Evolutionary conservation across 1,284 basidiomycete genomes (phyloP).

Genomic region (Trichosporon faecale): DNA sequence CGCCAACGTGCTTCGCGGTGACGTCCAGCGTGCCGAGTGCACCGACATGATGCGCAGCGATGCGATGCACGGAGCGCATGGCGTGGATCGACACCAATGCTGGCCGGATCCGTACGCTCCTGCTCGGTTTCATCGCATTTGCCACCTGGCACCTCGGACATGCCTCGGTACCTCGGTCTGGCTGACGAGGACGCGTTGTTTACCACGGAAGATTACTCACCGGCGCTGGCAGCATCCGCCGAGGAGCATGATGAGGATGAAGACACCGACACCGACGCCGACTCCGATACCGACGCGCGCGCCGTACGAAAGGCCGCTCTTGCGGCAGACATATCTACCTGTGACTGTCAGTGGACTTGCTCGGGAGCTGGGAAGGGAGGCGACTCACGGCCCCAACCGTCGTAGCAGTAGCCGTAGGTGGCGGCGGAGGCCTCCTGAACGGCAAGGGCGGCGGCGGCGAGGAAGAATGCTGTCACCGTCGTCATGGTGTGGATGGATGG

Average conservation of each 20-base stretch:
- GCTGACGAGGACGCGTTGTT: conserved; percentile 3
- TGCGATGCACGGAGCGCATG: not conserved
- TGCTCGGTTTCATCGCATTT: not conserved
- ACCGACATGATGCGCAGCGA: not conserved
- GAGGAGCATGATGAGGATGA: conserved; percentile 9
- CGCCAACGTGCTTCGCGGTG: not conserved
- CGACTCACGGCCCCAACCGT: not conserved
- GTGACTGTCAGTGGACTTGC: not conserved
- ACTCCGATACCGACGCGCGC: conserved; percentile 4
- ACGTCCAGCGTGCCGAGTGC: not conserved
- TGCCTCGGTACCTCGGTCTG: not conserved
- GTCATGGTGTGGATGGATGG: not conserved
- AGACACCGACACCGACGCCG: conserved; percentile 9
- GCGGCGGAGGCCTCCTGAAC: not conserved
- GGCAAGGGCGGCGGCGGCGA: conserved; percentile 1
- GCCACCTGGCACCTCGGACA: not conserved
- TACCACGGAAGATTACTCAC: not conserved
- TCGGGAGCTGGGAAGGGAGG: not conserved
- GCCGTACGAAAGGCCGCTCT: not conserved
- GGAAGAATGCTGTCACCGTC: not conserved
- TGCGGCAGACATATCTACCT: not conserved
- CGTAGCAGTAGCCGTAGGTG: not conserved
- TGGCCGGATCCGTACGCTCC: not conserved
- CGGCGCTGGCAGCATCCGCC: conserved; percentile 9
- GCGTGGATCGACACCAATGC: not conserved